Evolutionary conservation across 345 rosid species (phyloP).

Genomic region (Citrus australasica): DNA sequence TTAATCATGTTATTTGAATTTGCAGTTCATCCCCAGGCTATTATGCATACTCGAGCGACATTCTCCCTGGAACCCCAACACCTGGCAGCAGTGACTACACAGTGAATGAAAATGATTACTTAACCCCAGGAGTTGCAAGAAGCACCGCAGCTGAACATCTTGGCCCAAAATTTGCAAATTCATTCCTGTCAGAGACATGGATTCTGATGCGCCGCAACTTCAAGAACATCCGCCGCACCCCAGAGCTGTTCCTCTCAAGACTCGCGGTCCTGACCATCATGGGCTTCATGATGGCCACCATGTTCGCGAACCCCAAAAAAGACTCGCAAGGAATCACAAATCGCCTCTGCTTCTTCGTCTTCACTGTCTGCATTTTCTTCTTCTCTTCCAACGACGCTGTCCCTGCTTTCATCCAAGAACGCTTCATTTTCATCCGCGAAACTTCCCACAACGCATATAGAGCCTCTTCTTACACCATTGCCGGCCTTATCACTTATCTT

Average conservation of each 20-base stretch:
- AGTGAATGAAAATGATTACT: constrained; percentile 58
- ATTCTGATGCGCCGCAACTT: constrained; percentile 66
- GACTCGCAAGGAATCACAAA: constrained; percentile 54
- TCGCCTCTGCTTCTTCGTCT: constrained; percentile 59
- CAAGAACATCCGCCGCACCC: constrained; percentile 58
- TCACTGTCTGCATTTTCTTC: constrained; percentile 64
- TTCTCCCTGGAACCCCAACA: constrained; percentile 46
- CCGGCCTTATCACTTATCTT: constrained; percentile 58
- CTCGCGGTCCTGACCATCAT: constrained; percentile 56
- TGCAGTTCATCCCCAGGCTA: constrained; percentile 48
- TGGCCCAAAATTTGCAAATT: constrained; percentile 48
- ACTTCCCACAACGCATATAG: constrained; percentile 66
- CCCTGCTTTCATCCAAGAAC: constrained; percentile 70
- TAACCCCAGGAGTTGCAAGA: constrained; percentile 31
- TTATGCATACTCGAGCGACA: constrained; percentile 43
- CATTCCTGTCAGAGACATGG: constrained; percentile 53
- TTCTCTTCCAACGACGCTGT: constrained; percentile 74
- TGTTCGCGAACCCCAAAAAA: constrained; percentile 50
- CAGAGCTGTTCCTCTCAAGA: constrained; percentile 69
- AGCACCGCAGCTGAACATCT: constrained; percentile 4
- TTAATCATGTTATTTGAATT: background rate
- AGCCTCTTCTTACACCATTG: constrained; percentile 64
- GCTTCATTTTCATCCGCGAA: constrained; percentile 59
- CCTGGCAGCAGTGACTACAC: constrained; percentile 77
- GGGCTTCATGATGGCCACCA: constrained; percentile 77